phyloP scores from a whole-genome alignment of 768 basidiomycete species.

The Infundibulicybe gibba region DNA sequence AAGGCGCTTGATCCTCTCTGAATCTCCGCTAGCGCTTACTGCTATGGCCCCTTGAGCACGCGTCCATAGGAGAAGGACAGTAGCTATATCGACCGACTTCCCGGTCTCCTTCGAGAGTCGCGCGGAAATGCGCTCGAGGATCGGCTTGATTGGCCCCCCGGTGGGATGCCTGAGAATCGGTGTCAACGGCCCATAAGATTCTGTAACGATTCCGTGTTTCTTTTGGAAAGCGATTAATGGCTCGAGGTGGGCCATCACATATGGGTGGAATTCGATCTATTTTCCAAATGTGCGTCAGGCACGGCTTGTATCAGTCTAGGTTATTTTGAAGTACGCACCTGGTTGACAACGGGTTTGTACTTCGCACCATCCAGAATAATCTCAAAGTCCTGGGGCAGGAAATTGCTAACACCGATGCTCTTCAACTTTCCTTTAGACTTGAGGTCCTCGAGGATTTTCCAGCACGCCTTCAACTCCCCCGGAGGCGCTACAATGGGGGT shows the following conservation, averaged over 20 bases:
- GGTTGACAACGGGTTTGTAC: constrained; percentile 51
- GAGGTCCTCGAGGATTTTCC: constrained; percentile 50
- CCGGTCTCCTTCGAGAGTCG: constrained; percentile 17
- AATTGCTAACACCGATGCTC: constrained; percentile 53
- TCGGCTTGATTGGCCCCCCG: constrained; percentile 7
- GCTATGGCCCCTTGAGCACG: constrained; percentile 26
- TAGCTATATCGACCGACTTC: constrained; percentile 15
- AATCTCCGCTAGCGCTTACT: constrained; percentile 27
- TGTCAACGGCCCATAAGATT: constrained; percentile 3
- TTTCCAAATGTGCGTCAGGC: too few relatives aligned
- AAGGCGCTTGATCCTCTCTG: constrained; percentile 22
- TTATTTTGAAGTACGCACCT: constrained; percentile 24
- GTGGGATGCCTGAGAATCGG: constrained; percentile 8
- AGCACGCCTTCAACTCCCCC: constrained; percentile 28
- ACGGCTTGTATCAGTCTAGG: too few relatives aligned
- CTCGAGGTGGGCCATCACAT: constrained; percentile 2
- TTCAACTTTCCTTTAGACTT: constrained; percentile 35
- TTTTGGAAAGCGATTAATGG: constrained; percentile 6
- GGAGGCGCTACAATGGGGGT: constrained; percentile 23
- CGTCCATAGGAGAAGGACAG: constrained; percentile 29
- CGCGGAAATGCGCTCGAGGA: constrained; percentile 19
- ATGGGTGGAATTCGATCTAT: constrained; percentile 10
- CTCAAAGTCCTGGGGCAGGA: constrained; percentile 41
- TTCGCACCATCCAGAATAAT: constrained; percentile 37
- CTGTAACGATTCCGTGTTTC: constrained; percentile 11